These are phyloP conservation scores for Endoconidiophora laricicola DNA, from an alignment of 2,329 filamentous ascomycete species.

Conservation along the genomic window DNA sequence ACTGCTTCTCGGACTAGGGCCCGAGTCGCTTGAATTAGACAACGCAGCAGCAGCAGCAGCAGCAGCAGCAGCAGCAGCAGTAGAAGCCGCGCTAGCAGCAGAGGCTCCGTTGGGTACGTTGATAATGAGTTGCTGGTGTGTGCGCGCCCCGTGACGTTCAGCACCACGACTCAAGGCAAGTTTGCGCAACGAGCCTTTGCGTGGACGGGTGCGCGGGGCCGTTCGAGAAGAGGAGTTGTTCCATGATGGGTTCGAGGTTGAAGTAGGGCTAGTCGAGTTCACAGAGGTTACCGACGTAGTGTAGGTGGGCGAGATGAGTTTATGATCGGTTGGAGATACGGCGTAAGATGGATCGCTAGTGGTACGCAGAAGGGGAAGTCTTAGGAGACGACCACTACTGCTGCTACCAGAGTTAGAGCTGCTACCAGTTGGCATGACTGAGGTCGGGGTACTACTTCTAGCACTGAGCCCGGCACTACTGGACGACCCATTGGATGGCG, in stretches of 20 bases:
- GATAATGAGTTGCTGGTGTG: neutral
- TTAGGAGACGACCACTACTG: neutral
- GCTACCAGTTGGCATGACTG: neutral
- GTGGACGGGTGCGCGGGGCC: conserved; percentile 17
- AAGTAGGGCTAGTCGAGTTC: neutral
- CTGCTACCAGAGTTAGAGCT: neutral
- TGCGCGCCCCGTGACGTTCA: conserved; percentile 25
- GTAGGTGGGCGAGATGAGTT: neutral
- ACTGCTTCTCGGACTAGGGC: conserved; percentile 7
- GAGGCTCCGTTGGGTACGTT: neutral
- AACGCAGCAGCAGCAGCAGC: neutral
- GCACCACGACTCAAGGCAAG: conserved; percentile 64
- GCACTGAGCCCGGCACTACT: too few species aligned
- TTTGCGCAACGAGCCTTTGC: conserved; percentile 75
- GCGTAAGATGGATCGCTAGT: neutral
- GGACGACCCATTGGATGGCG: too few species aligned
- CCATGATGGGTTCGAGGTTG: neutral
- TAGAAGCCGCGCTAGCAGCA: neutral
- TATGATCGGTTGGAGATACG: conserved; percentile 1
- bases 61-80: neutral
- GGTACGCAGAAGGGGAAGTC: conserved; percentile 6
- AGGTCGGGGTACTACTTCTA: neutral
- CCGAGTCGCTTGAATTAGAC: conserved; percentile 1
- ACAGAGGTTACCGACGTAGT: neutral
- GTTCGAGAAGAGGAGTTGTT: conserved; percentile 1